Evolutionary conservation across 768 basidiomycete genomes (phyloP).

Genomic region (Leccinum longicurvipes): DNA sequence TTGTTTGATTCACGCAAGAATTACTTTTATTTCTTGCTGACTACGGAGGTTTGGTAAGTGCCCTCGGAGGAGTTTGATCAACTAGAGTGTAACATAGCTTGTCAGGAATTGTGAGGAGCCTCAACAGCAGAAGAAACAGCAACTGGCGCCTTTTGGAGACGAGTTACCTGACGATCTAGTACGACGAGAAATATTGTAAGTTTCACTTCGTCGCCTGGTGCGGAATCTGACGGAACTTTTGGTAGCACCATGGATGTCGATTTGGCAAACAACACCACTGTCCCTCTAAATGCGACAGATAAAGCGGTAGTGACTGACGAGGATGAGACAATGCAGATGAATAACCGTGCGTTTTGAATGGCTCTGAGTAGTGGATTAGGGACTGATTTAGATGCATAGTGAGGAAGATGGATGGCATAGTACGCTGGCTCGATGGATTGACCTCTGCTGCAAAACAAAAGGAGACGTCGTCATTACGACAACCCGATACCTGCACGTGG

Average conservation of each 20-base stretch:
- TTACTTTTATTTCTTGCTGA: slow-evolving; percentile 9
- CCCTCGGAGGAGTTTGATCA: not conserved
- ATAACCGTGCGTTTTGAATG: not conserved
- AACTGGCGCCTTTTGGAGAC: not conserved
- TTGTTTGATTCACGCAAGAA: slow-evolving; percentile 5
- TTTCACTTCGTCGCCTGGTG: not conserved
- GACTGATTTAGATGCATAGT: not conserved
- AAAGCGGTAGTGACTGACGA: not conserved
- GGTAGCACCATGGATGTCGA: not conserved
- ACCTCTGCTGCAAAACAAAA: slow-evolving; percentile 13
- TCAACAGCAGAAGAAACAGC: not conserved
- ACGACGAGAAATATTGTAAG: not conserved
- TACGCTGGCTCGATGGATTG: slow-evolving; percentile 11
- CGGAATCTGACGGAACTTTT: not conserved
- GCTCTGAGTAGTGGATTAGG: too few relatives aligned
- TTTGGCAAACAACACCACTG: not conserved
- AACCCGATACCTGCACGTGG: slow-evolving; percentile 14
- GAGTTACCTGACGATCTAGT: not conserved
- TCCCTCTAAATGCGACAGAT: not conserved
- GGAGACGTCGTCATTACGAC: slow-evolving; percentile 3
- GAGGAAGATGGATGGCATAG: slow-evolving; percentile 4
- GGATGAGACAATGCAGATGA: not conserved
- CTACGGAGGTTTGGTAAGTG: slow-evolving; percentile 8
- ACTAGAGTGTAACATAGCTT: not conserved
- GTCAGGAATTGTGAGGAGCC: slow-evolving; percentile 7